Evolutionary conservation across 139 green algal species (phyloP), one percentile per base, ranked within the genome.

Genomic region (Tetraselmis chui): DNA sequence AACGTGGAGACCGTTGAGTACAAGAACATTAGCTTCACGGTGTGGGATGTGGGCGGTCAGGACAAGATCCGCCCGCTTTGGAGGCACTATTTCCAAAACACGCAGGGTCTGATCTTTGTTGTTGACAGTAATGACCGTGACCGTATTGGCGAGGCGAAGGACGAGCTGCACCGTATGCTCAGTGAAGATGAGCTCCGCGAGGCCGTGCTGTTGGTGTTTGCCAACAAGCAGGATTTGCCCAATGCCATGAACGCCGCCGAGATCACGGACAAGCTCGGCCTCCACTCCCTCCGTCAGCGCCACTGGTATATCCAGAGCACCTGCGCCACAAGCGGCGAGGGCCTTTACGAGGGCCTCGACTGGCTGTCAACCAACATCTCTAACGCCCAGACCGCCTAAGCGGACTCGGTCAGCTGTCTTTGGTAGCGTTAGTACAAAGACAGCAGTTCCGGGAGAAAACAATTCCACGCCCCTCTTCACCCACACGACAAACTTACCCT

Each of bases 31-130:
- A 91, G 86, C 82, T 98, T 98, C 88, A 98, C 95, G 11, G 95
- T 98, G 84, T 98, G 95, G 95, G 93, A 97, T 80, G 94, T 98
- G 59, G 94, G 95, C 76, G 95, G 95, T 82, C 95, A 98, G 89
- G 95, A 98, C 88, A 98, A 98, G 95, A 92, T 96, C 83, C 26
- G 87, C 28, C 29, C 91, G 24, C 86, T 97, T 27, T 97, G 91
- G 96, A 92, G 95, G 80, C 96, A 99, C 90, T 99, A 99, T 91
- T 99, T 99, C 92, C 95, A 98, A 90, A 98, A 98, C 89, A 98
- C 97, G 26, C 95, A 98, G 84, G 96, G 96, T 76, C 89, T 99
- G 5, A 99, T 99, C 85, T 99, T 99, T 76, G 97, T 99, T 77
- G 96, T 99, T 22, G 97, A 99, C 87, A 95, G 87, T 84, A 98